A percentile compares a stretch with the other conserved stretches of the same genome.
phyloP scores from a whole-genome alignment of 2,329 filamentous ascomycete species.

The Trichoderma koningii region DNA sequence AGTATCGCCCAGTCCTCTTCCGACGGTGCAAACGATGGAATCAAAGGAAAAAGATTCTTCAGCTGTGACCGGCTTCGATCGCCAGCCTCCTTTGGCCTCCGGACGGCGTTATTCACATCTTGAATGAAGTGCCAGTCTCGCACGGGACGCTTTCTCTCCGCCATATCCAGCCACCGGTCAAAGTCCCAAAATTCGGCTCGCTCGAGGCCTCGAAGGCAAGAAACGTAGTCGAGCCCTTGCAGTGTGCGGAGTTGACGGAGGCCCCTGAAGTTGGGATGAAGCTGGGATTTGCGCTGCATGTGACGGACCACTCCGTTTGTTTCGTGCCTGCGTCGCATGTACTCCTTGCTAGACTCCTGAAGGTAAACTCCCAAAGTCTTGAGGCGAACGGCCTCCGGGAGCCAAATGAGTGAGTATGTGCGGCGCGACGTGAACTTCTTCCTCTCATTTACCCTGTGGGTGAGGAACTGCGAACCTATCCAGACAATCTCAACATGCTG shows the following conservation, averaged over 20 bases:
- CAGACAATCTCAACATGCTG: conserved; percentile 50
- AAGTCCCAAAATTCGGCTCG: conserved; percentile 48
- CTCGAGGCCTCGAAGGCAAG: conserved; percentile 47
- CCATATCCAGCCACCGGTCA: conserved; percentile 33
- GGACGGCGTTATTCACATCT: conserved; percentile 35
- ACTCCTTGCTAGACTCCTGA: conserved; percentile 39
- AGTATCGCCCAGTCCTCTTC: conserved; percentile 27
- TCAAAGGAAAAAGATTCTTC: conserved; percentile 32
- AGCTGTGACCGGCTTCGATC: conserved; percentile 29
- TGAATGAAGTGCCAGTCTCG: conserved; percentile 38
- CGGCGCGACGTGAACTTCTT: conserved; percentile 42
- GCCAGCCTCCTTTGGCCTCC: conserved; percentile 28
- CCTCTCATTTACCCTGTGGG: conserved; percentile 26
- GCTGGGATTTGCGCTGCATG: conserved; percentile 36
- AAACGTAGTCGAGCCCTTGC: conserved; percentile 50
- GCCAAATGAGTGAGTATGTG: conserved; percentile 40
- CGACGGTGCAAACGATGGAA: conserved; percentile 20
- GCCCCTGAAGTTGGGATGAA: conserved; percentile 46
- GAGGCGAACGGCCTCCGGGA: conserved; percentile 44
- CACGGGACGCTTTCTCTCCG: conserved; percentile 27
- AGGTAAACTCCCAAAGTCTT: conserved; percentile 46
- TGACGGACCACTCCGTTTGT: conserved; percentile 30
- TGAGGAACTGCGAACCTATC: conserved; percentile 42
- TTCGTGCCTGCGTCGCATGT: conserved; percentile 46
- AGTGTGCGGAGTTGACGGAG: conserved; percentile 44